phyloP scores from a whole-genome alignment of 169 alveolate species.

The Plasmodium berghei region DNA sequence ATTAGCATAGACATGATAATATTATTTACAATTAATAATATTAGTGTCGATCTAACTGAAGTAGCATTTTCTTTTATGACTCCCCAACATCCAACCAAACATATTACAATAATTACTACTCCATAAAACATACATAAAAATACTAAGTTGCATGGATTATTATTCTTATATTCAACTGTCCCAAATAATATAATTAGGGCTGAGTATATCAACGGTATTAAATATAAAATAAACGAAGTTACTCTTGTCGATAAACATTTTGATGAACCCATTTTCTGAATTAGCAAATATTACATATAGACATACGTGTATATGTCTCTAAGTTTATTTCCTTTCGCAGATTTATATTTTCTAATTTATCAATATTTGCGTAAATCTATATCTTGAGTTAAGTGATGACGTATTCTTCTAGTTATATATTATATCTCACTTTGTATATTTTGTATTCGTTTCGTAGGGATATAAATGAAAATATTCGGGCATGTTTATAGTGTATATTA shows the following conservation, averaged over 20 bases:
- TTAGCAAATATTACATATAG: not conserved
- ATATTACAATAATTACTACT: slow-evolving; percentile 35
- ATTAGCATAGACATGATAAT: slow-evolving; percentile 75
- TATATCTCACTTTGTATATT: too few relatives aligned
- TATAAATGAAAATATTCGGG: too few relatives aligned
- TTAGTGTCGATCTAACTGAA: slow-evolving; percentile 60
- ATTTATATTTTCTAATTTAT: too few relatives aligned
- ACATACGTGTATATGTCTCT: not conserved
- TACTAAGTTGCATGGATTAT: slow-evolving; percentile 24
- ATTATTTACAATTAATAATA: slow-evolving; percentile 70
- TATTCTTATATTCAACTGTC: slow-evolving; percentile 37
- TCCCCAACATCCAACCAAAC: slow-evolving; percentile 72
- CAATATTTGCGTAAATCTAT: too few relatives aligned
- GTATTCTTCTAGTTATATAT: too few relatives aligned
- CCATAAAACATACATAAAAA: slow-evolving; percentile 41
- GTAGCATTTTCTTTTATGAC: slow-evolving; percentile 58
- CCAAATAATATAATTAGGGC: slow-evolving; percentile 51
- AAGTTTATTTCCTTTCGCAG: not conserved
- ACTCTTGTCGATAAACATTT: slow-evolving; percentile 69
- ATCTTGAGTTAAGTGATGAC: too few relatives aligned
- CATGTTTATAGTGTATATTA: too few relatives aligned
- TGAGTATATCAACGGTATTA: slow-evolving; percentile 62
- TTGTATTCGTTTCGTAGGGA: too few relatives aligned
- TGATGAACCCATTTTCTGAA: slow-evolving; percentile 71
- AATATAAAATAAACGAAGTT: slow-evolving; percentile 55